Evolutionary conservation across 2,329 filamentous ascomycete genomes (phyloP).

Genomic region (Penicillium sp.): DNA sequence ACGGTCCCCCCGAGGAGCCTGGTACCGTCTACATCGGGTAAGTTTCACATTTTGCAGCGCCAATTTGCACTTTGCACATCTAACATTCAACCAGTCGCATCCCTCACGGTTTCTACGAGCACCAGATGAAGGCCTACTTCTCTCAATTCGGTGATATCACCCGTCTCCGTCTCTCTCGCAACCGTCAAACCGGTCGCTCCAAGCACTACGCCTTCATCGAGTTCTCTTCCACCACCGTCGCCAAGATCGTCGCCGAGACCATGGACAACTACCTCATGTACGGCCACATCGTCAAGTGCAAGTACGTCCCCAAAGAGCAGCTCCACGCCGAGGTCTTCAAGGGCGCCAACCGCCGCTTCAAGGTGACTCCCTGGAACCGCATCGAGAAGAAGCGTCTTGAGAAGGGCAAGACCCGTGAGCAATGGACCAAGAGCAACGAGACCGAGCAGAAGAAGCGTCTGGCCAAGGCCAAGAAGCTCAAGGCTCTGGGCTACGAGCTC

Average conservation of each 20-base stretch:
- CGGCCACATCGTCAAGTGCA: constrained; percentile 88
- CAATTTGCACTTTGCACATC: constrained; percentile 2
- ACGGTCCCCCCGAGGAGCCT: constrained; percentile 51
- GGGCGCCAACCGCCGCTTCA: constrained; percentile 87
- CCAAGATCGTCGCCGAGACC: constrained; percentile 87
- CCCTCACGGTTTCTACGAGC: constrained; percentile 95
- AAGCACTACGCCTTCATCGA: constrained; percentile 97
- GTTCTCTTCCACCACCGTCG: constrained; percentile 75
- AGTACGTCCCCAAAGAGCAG: constrained; percentile 72
- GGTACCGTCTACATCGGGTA: constrained; percentile 85
- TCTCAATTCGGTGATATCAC: constrained; percentile 85
- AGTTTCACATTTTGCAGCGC: constrained; percentile 23
- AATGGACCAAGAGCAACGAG: constrained; percentile 76
- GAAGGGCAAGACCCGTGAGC: constrained; percentile 69
- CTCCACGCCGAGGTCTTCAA: constrained; percentile 83
- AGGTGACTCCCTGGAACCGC: constrained; percentile 82
- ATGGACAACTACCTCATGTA: constrained; percentile 99
- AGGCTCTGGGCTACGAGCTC: constrained; percentile 82
- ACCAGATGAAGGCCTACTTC: constrained; percentile 92
- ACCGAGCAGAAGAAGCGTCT: constrained; percentile 72
- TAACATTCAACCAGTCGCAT: constrained; percentile 60
- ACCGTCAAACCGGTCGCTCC: constrained; percentile 84
- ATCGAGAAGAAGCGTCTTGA: constrained; percentile 76
- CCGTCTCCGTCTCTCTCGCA: constrained; percentile 80
- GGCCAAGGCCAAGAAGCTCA: constrained; percentile 71